These are phyloP conservation scores for Pseudopyrenochaeta lycopersici DNA, from an alignment of 2,329 filamentous ascomycete species.

Conservation along the genomic window DNA sequence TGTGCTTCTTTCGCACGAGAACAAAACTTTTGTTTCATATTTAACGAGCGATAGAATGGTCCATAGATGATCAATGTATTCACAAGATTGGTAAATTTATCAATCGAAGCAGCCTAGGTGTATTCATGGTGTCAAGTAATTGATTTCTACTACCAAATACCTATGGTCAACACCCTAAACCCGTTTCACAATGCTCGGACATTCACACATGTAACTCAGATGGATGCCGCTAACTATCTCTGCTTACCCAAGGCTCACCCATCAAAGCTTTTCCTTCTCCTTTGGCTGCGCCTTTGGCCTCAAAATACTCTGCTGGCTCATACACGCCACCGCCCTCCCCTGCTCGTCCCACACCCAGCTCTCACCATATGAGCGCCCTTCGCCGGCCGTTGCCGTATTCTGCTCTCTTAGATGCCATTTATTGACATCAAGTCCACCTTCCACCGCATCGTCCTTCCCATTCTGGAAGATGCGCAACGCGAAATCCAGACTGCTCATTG, in stretches of 20 bases:
- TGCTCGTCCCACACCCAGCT: slow-evolving; percentile 55
- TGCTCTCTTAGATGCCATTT: slow-evolving; percentile 58
- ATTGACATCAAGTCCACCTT: slow-evolving; percentile 47
- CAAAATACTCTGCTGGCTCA: slow-evolving; percentile 59
- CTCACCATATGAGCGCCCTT: slow-evolving; percentile 58
- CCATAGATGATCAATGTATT: too few relatives aligned
- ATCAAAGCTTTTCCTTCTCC: slow-evolving; percentile 23
- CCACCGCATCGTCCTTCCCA: slow-evolving; percentile 5
- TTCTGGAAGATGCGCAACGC: slow-evolving; percentile 56
- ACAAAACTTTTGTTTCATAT: too few relatives aligned
- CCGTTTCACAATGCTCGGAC: background rate
- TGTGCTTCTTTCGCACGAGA: too few relatives aligned
- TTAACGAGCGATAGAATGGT: too few relatives aligned
- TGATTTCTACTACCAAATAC: too few relatives aligned
- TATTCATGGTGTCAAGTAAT: too few relatives aligned
- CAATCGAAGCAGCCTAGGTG: too few relatives aligned
- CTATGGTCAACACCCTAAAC: background rate
- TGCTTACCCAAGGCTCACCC: background rate
- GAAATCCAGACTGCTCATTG: slow-evolving; percentile 61
- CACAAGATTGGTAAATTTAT: too few relatives aligned
- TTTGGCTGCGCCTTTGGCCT: slow-evolving; percentile 24
- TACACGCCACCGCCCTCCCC: slow-evolving; percentile 57
- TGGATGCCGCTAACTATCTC: background rate
- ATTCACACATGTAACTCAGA: background rate
- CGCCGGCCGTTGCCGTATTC: slow-evolving; percentile 47